phyloP scores from a whole-genome alignment of 495 filamentous ascomycete genomes.

The Neurospora intermedia region DNA sequence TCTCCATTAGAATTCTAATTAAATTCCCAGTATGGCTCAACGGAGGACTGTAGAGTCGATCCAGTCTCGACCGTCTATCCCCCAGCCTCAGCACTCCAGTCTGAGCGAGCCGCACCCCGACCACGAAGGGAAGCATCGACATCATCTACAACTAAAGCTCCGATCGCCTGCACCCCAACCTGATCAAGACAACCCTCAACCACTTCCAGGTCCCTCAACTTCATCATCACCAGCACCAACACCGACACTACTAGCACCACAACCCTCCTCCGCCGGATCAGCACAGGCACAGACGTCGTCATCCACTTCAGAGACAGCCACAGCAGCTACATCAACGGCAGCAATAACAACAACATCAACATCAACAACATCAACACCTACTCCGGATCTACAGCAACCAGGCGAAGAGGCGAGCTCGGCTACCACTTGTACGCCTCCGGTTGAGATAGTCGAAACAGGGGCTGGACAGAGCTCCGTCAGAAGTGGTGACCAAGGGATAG shows the following conservation, averaged over 20 bases:
- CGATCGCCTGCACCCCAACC: not conserved
- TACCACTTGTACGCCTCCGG: constrained; percentile 5
- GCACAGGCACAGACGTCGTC: constrained; percentile 1
- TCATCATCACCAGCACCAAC: not conserved
- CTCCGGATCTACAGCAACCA: not conserved
- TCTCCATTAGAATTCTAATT: constrained; percentile 34
- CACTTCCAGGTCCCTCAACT: not conserved
- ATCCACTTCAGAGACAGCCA: constrained; percentile 3
- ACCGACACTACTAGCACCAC: not conserved
- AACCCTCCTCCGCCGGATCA: not conserved
- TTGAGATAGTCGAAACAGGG: constrained; percentile 5
- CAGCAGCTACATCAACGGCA: constrained; percentile 6
- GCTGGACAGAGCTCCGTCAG: constrained; percentile 2
- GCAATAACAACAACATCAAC: not conserved
- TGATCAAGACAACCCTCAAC: constrained; percentile 6
- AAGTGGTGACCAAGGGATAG: constrained; percentile 11
- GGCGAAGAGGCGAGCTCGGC: not conserved
- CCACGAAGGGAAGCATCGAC: constrained; percentile 4
- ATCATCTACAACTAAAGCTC: constrained; percentile 6
- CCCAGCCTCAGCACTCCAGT: constrained; percentile 19
- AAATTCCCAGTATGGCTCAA: constrained; percentile 35
- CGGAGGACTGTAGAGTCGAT: constrained; percentile 16
- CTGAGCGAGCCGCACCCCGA: constrained; percentile 18
- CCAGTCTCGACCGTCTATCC: constrained; percentile 17
- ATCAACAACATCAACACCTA: not conserved